Evolutionary conservation across 352 stramenopile genomes (phyloP).

Genomic region (Elongisporangium undulatum): DNA sequence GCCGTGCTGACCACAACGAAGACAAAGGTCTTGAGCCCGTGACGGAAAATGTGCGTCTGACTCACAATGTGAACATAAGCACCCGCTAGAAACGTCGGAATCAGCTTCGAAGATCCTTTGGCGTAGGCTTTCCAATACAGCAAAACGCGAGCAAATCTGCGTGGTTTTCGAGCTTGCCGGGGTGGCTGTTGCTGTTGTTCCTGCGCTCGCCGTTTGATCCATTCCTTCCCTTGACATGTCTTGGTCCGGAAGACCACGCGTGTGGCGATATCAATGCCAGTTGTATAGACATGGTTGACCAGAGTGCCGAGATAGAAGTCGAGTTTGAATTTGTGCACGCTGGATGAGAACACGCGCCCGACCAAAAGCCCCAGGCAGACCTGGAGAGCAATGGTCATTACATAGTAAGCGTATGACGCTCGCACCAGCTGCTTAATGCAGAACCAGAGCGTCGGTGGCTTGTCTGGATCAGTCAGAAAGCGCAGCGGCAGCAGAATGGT

Average conservation of each 20-base stretch:
- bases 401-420: neutral
- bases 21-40: constrained; percentile 8
- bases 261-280: constrained; percentile 10
- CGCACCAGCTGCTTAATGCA: constrained; percentile 1
- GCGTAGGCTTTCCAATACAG: neutral
- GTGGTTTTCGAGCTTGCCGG: too few species aligned
- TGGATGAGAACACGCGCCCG: neutral
- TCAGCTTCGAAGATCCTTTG: constrained; percentile 1
- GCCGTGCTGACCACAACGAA: constrained; percentile 22
- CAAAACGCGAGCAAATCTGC: too few species aligned
- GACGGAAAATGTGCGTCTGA: constrained; percentile 7
- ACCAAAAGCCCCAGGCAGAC: neutral
- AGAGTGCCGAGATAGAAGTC: constrained; percentile 25
- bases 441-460: constrained; percentile 4
- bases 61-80: constrained; percentile 23
- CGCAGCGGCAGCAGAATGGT: constrained; percentile 12
- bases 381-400: too few species aligned
- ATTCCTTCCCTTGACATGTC: constrained; percentile 9
- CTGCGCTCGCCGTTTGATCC: neutral
- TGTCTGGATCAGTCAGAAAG: constrained; percentile 6
- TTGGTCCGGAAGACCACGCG: constrained; percentile 19
- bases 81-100: constrained; percentile 12
- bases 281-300: constrained; percentile 15
- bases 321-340: constrained; percentile 7
- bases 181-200: too few species aligned